Evolutionary conservation across 1,284 basidiomycete genomes (phyloP), one percentile per base, ranked within the genome.

Genomic region (Trametes pubescens): DNA sequence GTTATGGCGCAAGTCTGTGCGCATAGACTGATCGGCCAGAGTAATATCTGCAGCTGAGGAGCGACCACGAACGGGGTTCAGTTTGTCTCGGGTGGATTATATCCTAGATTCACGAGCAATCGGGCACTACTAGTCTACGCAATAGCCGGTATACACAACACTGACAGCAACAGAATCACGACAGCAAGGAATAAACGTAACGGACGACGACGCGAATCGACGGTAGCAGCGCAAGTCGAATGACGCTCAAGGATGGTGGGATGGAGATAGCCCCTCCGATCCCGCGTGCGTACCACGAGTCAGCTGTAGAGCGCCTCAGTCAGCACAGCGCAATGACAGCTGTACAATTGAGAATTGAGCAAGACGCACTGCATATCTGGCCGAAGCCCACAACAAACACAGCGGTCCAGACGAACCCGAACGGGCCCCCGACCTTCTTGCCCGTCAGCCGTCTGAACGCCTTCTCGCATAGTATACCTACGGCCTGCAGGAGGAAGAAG

Each of bases 361-460:
- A n/a, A 1, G 48, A 35, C 58, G 79, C 86, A 91, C 89, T 78
- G 75, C 87, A 79, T 4, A 84, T 83, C 67, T 92, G 90, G 0
- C 84, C 87, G 32, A 82, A 72, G 38, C 87, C 75, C 53, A 91
- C 79, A 63, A 92, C 78, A 35, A 83, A 82, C 47, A 84, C 80
- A 70, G 87, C 89, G 7, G 89, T 85, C 91, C 90, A 93, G 11
- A 87, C 43, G 56, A 81, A 78, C 11, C 91, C 91, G 16, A 74
- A 68, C 67, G 78, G 74, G 9, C 91, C 91, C 26, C 83, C 79
- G 0, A 92, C 86, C 43, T 80, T 79, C 68, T 72, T 77, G 2
- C 89, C 86, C 0, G 87, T 90, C 0, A 81, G 57, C 54, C 71
- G 75, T 60, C 77, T 78, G 86, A 86, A 93, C 13, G 84, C n/a